A percentile compares a stretch with the other conserved stretches of the same genome.
These are phyloP conservation scores for Cymodocea nodosa DNA, from an alignment of 116 monocot species.

Conservation along the genomic window DNA sequence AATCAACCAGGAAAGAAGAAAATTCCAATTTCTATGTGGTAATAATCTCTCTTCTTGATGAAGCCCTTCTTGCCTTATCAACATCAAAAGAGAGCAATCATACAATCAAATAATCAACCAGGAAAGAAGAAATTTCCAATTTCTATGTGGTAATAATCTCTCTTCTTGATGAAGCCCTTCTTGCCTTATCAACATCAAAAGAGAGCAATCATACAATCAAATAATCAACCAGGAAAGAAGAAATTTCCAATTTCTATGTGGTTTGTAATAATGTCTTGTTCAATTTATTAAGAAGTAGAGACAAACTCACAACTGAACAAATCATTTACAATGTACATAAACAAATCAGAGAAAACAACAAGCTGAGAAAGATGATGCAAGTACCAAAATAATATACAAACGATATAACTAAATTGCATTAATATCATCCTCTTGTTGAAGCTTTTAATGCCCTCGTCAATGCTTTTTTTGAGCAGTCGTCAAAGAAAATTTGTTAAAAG, in stretches of 20 bases:
- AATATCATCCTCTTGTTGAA: background rate
- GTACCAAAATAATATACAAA: background rate
- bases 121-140: background rate
- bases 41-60: slow-evolving; percentile 59
- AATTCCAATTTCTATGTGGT: slow-evolving; percentile 20
- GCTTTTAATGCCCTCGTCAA: background rate
- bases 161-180: slow-evolving; percentile 64
- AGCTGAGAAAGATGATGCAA: background rate
- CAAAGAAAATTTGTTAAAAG: too few species aligned
- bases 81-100: slow-evolving; percentile 2
- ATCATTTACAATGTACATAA: background rate
- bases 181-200: slow-evolving; percentile 30
- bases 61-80: slow-evolving; percentile 58
- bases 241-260: background rate
- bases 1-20: background rate
- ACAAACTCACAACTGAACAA: background rate
- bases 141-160: slow-evolving; percentile 55
- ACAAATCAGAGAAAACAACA: background rate
- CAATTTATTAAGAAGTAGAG: background rate
- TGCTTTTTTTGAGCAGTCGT: background rate
- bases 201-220: slow-evolving; percentile 3
- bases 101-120: background rate
- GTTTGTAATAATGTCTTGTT: background rate
- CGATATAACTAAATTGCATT: background rate
- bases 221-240: background rate